Conservation (phyloP, 768 basidiomycete genomes). For the Terana coerulea region DNA sequence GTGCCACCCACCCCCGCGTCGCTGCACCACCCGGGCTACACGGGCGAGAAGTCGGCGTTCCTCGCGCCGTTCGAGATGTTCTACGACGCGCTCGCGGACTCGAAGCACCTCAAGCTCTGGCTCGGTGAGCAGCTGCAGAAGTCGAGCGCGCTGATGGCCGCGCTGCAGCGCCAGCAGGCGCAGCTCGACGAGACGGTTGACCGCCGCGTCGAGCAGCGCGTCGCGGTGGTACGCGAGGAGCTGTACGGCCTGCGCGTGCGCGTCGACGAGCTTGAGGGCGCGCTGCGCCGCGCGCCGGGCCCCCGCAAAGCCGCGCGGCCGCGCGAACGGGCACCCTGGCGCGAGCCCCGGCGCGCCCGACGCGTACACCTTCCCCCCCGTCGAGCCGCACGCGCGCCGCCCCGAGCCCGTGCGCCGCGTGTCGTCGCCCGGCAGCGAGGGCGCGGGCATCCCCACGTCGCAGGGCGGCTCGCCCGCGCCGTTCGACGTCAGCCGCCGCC, state of each 20-base stretch:
- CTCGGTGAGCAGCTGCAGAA: constrained; percentile 68
- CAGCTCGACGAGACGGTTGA: constrained; percentile 57
- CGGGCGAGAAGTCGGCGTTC: constrained; percentile 71
- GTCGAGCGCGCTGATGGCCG: constrained; percentile 51
- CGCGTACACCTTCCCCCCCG: constrained; percentile 23
- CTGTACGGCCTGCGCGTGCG: constrained; percentile 54
- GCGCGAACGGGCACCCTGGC: constrained; percentile 19
- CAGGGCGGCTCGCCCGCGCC: constrained; percentile 46
- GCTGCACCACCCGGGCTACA: constrained; percentile 55
- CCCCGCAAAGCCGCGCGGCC: constrained; percentile 18
- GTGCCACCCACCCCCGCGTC: constrained; percentile 70
- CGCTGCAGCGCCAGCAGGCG: constrained; percentile 66
- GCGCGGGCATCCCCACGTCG: constrained; percentile 31
- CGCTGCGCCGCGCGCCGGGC: constrained; percentile 25
- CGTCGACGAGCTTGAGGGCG: constrained; percentile 66
- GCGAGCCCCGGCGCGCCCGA: constrained; percentile 6
- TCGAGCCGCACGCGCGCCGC: constrained; percentile 12
- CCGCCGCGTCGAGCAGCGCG: constrained; percentile 55
- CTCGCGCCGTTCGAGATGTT: constrained; percentile 80
- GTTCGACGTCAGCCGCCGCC: constrained; percentile 43
- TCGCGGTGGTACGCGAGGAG: constrained; percentile 58
- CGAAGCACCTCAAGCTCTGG: constrained; percentile 75
- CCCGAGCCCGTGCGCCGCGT: constrained; percentile 23
- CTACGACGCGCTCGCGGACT: constrained; percentile 81
- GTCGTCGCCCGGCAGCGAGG: constrained; percentile 36